Evolutionary conservation across 164 flowering plant species (phyloP), one percentile per base, ranked within the genome.

Genomic region (Liquidambar formosana): DNA sequence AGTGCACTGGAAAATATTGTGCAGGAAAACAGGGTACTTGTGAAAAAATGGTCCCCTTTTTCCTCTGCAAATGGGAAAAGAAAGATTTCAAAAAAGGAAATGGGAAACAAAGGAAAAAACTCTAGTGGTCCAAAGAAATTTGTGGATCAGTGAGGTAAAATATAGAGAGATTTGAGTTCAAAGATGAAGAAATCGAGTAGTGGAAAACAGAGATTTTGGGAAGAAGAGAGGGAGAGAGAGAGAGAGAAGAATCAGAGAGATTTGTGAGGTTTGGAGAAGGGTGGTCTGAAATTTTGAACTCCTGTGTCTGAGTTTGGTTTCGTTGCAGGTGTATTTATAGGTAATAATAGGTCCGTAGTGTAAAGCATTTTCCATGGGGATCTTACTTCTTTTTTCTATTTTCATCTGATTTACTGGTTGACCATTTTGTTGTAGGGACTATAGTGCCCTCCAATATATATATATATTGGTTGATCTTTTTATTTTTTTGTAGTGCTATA

Each of bases 1-100:
- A 73, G 18, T 59, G 69, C 68, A 59, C 63, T 25, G 33, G 38
- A 61, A 70, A 64, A 44, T 45, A 61, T 69, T 41, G 75, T 69
- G 68, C 47, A 61, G 71, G 6, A 72, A 70, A 75, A 73, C 57
- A 52, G 66, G 66, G 68, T 28, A 66, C 67, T 8, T 16, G 9
- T n/a, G n/a, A n/a, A 64, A 70, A 77, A 69, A 58, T 38, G 28
- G 73, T 52, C 80, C 80, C 70, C n/a, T n/a, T 67, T 62, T 74
- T 56, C 54, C 60, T 44, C 46, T 57, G 57, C 64, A 47, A 70
- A 45, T 43, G 43, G 67, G 51, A 27, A 22, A n/a, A 54, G 33
- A 12, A 66, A 25, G 23, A 63, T 6, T 11, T 45, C 8, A 14
- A 15, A 6, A 41, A 61, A 45, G n/a, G 41, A 11, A 12, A 10